Evolutionary conservation across 176 grass and related monocot species (phyloP).

Genomic region (Zea luxurians): DNA sequence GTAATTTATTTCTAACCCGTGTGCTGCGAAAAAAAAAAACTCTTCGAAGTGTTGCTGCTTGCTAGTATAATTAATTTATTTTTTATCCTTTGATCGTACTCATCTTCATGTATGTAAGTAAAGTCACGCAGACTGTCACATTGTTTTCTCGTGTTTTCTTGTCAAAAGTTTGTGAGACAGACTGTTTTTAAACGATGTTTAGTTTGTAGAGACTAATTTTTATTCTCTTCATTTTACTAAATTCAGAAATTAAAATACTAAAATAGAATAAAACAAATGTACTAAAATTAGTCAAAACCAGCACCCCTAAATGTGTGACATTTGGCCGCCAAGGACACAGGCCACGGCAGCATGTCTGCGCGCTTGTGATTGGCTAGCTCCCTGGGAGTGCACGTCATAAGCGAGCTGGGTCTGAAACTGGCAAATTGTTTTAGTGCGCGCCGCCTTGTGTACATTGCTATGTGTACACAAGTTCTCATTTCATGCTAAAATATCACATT

Average conservation of each 20-base stretch:
- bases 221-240: neutral
- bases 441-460: neutral
- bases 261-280: too few relatives aligned
- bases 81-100: neutral
- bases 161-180: neutral
- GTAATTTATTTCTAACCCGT: constrained; percentile 21
- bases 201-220: too few relatives aligned
- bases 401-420: too few relatives aligned
- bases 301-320: neutral
- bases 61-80: neutral
- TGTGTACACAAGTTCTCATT: neutral
- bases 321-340: neutral
- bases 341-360: constrained; percentile 22
- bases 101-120: neutral
- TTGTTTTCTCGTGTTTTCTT: neutral
- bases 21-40: neutral
- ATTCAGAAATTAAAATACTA: too few relatives aligned
- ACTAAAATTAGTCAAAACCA: too few relatives aligned
- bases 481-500: neutral
- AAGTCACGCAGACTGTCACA: neutral
- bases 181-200: neutral
- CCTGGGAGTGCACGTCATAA: neutral
- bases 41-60: neutral
- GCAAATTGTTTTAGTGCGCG: neutral
- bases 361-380: constrained; percentile 31